Conservation (phyloP, 371 early-diverging fungal species). For the Circinella minor region DNA sequence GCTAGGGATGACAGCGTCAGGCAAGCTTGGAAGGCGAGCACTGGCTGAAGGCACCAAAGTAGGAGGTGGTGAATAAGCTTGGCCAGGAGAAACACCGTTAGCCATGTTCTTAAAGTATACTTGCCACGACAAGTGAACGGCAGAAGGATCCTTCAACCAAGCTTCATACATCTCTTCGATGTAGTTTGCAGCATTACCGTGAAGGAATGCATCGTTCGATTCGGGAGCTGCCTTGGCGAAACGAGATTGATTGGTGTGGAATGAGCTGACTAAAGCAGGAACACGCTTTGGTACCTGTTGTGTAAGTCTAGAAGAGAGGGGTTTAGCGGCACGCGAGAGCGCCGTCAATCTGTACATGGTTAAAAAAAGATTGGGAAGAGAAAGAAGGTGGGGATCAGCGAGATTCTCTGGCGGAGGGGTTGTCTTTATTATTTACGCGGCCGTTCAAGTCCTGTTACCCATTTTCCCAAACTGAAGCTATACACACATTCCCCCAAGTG, state of each 20-base stretch:
- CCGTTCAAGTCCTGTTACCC: background rate
- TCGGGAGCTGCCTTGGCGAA: slow-evolving; percentile 24
- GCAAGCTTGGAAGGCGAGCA: slow-evolving; percentile 69
- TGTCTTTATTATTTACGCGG: slow-evolving; percentile 8
- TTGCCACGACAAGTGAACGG: slow-evolving; percentile 97
- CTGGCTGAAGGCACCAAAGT: slow-evolving; percentile 74
- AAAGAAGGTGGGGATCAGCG: slow-evolving; percentile 11
- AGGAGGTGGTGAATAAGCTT: slow-evolving; percentile 85
- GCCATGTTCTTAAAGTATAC: slow-evolving; percentile 89
- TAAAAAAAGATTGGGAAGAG: slow-evolving; percentile 8
- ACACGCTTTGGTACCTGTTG: slow-evolving; percentile 15
- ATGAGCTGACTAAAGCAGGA: slow-evolving; percentile 15
- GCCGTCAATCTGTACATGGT: slow-evolving; percentile 32
- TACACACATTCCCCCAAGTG: background rate
- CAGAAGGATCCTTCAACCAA: slow-evolving; percentile 90
- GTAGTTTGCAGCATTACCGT: slow-evolving; percentile 57
- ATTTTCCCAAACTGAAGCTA: background rate
- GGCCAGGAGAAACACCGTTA: slow-evolving; percentile 57
- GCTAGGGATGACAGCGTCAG: slow-evolving; percentile 41
- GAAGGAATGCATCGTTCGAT: slow-evolving; percentile 24
- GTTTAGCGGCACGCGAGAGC: slow-evolving; percentile 26
- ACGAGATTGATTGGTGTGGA: slow-evolving; percentile 26
- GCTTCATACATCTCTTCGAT: slow-evolving; percentile 97
- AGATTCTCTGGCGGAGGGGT: background rate
- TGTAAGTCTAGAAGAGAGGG: slow-evolving; percentile 7